Conservation (phyloP, 352 stramenopile species). For the Pilasporangium apinafurcum region DNA sequence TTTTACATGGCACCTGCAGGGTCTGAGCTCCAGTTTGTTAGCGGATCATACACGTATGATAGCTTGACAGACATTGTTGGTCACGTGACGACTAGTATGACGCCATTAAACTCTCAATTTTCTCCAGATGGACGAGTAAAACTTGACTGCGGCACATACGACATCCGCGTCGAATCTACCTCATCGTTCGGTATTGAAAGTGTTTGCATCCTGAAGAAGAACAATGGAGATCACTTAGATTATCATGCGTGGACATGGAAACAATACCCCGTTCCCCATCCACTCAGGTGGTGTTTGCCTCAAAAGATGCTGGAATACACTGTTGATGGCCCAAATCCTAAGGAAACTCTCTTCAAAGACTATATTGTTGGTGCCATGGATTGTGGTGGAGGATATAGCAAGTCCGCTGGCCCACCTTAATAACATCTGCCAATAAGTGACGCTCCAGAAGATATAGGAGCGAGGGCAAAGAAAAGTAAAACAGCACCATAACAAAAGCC, state of each 20-base stretch:
- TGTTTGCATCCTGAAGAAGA: constrained; percentile 38
- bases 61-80: constrained; percentile 34
- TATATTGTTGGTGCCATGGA: constrained; percentile 54
- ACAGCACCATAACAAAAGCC: too few species aligned
- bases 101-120: constrained; percentile 2
- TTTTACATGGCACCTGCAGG: constrained; percentile 35
- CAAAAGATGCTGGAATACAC: constrained; percentile 32
- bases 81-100: background rate
- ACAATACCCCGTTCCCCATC: constrained; percentile 3
- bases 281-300: constrained; percentile 27
- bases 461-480: too few species aligned
- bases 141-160: constrained; percentile 20
- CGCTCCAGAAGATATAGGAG: background rate
- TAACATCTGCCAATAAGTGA: background rate
- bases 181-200: constrained; percentile 36
- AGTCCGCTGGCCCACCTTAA: constrained; percentile 14
- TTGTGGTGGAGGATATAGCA: constrained; percentile 28
- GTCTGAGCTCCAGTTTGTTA: constrained; percentile 18
- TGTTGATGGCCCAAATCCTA: constrained; percentile 1
- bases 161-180: constrained; percentile 35
- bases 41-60: constrained; percentile 12
- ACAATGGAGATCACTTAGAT: constrained; percentile 37
- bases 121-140: constrained; percentile 17
- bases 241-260: constrained; percentile 45
- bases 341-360: constrained; percentile 21